Base-by-base conservation (phyloP, 2,329 filamentous ascomycete genomes). In the Penicillium palitans region DNA sequence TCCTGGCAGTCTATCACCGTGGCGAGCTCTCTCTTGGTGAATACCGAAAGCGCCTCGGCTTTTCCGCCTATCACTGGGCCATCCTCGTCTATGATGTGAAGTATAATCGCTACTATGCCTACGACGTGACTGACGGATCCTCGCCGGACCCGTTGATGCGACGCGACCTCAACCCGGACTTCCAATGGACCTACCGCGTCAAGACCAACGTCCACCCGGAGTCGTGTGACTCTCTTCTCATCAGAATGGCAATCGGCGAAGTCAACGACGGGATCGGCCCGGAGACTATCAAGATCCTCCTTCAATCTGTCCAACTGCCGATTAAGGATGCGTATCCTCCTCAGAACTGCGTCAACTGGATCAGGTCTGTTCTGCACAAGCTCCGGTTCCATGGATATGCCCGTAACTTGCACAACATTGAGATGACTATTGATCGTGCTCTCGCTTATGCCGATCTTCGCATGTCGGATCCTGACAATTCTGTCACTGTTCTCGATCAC, bases 61-160 rank as follows among this genome's bases (percentile, higher is more conserved):
- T 39, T 37, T 44, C 51, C 4, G 52, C 56, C 6, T 58, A 58
- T 45, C 56, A 58, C 40, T 58, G 56, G 56, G 31, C 19, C 2
- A 50, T 58, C 25, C 52, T 58, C n/a, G 21, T 58, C 33, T 15
- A 19, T 4, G 33, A 50, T 17, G 17, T 15, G 0, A 15, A 21
- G 2, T 6, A 45, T 6, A 2, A 48, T 10, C 31, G 21, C 7
- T 40, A 41, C 52, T n/a, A 55, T 25, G 56, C 51, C 15, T 58
- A 39, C 52, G 56, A 58, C 21, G 45, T 48, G n/a, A 58, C 51
- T 17, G 52, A 58, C 10, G 56, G 44, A 40, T 15, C 39, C 17
- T 39, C 39, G 9, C 51, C 52, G 3, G 52, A 58, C 31, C 37
- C 21, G 0, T 4, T 49, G 2, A 4, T 31, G 2, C 52, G 44